A percentile compares a stretch with the other conserved stretches of the same genome.
These are phyloP conservation scores for Pontederia crassipes DNA, from an alignment of 176 grass and related monocot species.

Conservation along the genomic window DNA sequence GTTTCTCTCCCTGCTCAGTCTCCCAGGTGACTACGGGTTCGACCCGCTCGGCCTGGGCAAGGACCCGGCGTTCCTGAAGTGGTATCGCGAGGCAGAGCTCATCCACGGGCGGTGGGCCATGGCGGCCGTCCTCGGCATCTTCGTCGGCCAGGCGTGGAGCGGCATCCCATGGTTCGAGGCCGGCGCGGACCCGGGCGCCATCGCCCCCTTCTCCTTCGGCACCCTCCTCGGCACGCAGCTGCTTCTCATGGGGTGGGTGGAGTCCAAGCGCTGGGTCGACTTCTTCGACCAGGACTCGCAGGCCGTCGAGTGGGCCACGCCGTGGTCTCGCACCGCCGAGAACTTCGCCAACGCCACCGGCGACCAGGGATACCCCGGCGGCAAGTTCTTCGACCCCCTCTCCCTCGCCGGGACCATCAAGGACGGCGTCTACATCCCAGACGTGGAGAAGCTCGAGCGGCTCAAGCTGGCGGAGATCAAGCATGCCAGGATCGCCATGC, in stretches of 20 bases:
- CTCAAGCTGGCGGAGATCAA: slow-evolving; percentile 98
- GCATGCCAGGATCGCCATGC: slow-evolving; percentile 80
- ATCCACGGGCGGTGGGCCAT: slow-evolving; percentile 98
- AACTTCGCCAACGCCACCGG: slow-evolving; percentile 93
- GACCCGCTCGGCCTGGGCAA: slow-evolving; percentile 87
- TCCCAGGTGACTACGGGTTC: slow-evolving; percentile 85
- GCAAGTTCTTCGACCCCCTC: slow-evolving; percentile 99
- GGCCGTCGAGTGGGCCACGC: slow-evolving; percentile 82
- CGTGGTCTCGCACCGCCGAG: slow-evolving; percentile 81
- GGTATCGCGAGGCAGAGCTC: slow-evolving; percentile 97
- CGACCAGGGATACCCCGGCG: slow-evolving; percentile 85
- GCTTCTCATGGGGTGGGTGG: slow-evolving; percentile 97
- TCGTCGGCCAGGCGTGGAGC: slow-evolving; percentile 91
- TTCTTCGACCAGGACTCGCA: slow-evolving; percentile 99
- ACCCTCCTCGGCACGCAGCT: slow-evolving; percentile 84
- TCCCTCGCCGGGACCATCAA: slow-evolving; percentile 42
- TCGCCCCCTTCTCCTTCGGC: slow-evolving; percentile 95
- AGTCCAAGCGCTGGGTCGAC: slow-evolving; percentile 97
- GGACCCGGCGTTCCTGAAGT: slow-evolving; percentile 96
- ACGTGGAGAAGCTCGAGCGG: slow-evolving; percentile 73
- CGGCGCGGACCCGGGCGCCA: slow-evolving; percentile 68
- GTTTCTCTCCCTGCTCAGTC: slow-evolving; percentile 18
- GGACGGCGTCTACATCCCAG: slow-evolving; percentile 65
- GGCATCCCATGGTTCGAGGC: slow-evolving; percentile 94
- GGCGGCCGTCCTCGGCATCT: slow-evolving; percentile 82